phyloP scores from a whole-genome alignment of 2,329 filamentous ascomycete species.

The Metarhizium humberi region DNA sequence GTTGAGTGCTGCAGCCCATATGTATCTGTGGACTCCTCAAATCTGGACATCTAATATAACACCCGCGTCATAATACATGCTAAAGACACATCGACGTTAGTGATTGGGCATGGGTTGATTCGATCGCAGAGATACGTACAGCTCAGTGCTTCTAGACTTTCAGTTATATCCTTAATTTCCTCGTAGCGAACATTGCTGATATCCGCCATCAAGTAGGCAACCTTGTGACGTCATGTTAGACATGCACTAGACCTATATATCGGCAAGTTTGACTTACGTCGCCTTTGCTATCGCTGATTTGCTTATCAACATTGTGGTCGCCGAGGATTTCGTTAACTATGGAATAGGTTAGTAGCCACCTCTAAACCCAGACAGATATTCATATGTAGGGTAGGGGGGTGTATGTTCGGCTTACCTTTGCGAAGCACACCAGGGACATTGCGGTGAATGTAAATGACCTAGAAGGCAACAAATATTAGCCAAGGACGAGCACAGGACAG shows the following conservation, averaged over 20 bases:
- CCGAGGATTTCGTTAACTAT: slow-evolving; percentile 87
- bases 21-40: neutral
- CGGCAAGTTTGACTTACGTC: slow-evolving; percentile 46
- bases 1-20: neutral
- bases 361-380: neutral
- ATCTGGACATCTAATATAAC: slow-evolving; percentile 27
- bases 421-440: slow-evolving; percentile 93
- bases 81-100: slow-evolving; percentile 9
- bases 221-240: slow-evolving; percentile 25
- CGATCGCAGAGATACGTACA: slow-evolving; percentile 43
- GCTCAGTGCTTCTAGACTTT: slow-evolving; percentile 69
- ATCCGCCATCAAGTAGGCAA: slow-evolving; percentile 96
- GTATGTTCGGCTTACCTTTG: slow-evolving; percentile 47
- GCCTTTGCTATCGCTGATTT: slow-evolving; percentile 91
- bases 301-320: slow-evolving; percentile 97
- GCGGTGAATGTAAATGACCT: slow-evolving; percentile 91
- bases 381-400: neutral
- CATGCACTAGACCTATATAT: neutral
- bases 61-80: slow-evolving; percentile 38
- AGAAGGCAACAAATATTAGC: slow-evolving; percentile 8
- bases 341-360: neutral
- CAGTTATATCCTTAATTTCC: slow-evolving; percentile 80
- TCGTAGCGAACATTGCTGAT: slow-evolving; percentile 74
- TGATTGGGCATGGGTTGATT: neutral
- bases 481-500: neutral